A percentile compares a stretch with the other conserved stretches of the same genome.
These are phyloP conservation scores for Catharanthus roseus DNA, from an alignment of 257 asterid genomes.

Conservation along the genomic window DNA sequence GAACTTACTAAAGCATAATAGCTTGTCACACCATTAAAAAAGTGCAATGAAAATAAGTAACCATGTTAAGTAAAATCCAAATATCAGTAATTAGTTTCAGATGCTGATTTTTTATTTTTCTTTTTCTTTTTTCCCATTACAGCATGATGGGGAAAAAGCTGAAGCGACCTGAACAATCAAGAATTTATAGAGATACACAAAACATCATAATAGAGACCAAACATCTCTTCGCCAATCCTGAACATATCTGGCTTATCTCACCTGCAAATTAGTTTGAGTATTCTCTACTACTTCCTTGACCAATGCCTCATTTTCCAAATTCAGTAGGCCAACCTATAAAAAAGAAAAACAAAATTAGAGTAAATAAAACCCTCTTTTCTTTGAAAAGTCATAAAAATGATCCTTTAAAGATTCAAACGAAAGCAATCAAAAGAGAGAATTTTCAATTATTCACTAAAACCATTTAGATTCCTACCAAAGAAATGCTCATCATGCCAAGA, in stretches of 20 bases:
- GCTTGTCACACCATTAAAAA: background rate
- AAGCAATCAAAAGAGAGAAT: background rate
- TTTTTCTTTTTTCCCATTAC: no score
- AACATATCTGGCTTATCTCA: conserved; percentile 24
- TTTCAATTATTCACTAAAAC: background rate
- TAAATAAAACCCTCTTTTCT: no score
- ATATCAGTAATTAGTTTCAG: background rate
- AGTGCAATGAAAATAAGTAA: background rate
- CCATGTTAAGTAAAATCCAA: background rate
- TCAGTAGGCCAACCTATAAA: conserved; percentile 79
- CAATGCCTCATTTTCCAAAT: conserved; percentile 92
- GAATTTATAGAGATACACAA: background rate
- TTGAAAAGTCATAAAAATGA: background rate
- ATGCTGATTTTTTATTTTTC: background rate
- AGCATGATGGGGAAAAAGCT: background rate
- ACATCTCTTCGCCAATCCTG: background rate
- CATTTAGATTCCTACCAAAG: background rate
- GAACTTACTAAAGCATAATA: background rate
- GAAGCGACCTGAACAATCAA: background rate
- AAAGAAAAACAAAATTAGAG: conserved; percentile 12
- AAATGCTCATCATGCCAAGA: background rate
- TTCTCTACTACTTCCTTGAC: conserved; percentile 63
- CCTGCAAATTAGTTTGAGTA: conserved; percentile 72
- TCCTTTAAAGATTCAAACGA: background rate
- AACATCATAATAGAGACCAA: background rate